Evolutionary conservation across 2,329 filamentous ascomycete species (phyloP).

Genomic region (Sporothrix curviconia): DNA sequence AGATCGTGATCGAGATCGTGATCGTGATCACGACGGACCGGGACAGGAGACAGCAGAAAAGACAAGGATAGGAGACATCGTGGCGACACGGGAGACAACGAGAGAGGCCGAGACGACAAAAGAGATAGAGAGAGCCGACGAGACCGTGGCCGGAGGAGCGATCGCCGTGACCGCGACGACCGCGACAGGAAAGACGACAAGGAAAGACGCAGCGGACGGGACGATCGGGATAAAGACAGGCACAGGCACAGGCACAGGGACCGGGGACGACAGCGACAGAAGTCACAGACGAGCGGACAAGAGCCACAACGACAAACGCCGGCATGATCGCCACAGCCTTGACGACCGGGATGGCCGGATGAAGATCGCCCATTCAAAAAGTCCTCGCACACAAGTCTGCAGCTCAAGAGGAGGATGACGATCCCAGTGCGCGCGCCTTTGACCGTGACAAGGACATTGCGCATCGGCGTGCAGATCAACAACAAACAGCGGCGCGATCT

Average conservation of each 20-base stretch:
- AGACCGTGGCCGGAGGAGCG: not conserved
- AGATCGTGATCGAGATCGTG: not conserved
- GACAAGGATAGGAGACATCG: not conserved
- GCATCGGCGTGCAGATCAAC: conserved; percentile 63
- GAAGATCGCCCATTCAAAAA: not conserved
- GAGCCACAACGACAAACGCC: not conserved
- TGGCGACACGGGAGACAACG: not conserved
- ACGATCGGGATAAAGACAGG: not conserved
- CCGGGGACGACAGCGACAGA: not conserved
- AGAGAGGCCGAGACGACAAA: not conserved
- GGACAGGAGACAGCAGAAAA: not conserved
- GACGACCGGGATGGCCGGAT: conserved; percentile 15
- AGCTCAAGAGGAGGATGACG: conserved; percentile 67
- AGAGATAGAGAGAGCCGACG: not conserved
- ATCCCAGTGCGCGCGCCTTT: conserved; percentile 83
- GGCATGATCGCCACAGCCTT: not conserved
- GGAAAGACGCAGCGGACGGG: not conserved
- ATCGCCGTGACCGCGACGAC: not conserved
- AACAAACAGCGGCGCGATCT: conserved; percentile 70
- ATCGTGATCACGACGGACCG: not conserved
- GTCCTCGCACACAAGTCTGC: not conserved
- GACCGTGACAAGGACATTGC: conserved; percentile 94
- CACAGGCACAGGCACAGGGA: not conserved
- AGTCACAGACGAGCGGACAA: not conserved
- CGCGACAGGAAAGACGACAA: not conserved